Conservation (phyloP, 2,329 filamentous ascomycete species). For the Zymoseptoria ardabiliae region DNA sequence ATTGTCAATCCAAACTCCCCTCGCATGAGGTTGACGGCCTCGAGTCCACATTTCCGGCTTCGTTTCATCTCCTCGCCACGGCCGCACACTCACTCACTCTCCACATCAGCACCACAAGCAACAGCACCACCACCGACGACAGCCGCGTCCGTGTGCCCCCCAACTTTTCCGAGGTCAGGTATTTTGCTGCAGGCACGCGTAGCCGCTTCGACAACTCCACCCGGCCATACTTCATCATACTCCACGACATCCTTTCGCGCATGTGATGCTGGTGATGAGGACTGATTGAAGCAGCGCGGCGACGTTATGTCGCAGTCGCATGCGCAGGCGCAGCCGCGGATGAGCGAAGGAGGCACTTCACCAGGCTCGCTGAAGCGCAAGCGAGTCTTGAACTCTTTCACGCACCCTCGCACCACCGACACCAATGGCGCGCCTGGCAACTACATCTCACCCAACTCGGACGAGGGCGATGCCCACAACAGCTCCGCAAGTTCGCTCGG, state of each 20-base stretch:
- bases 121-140: neutral
- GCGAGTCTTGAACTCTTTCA: slow-evolving; percentile 5
- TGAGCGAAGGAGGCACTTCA: slow-evolving; percentile 16
- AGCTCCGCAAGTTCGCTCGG: slow-evolving; percentile 66
- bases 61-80: neutral
- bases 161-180: slow-evolving; percentile 6
- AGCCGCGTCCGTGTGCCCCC: neutral
- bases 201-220: neutral
- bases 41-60: neutral
- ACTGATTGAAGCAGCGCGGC: slow-evolving; percentile 14
- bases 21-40: neutral
- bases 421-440: slow-evolving; percentile 11
- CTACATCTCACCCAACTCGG: slow-evolving; percentile 26
- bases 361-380: slow-evolving; percentile 26
- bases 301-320: slow-evolving; percentile 26
- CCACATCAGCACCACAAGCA: neutral
- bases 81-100: neutral
- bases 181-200: slow-evolving; percentile 1
- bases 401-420: slow-evolving; percentile 1
- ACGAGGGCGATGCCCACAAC: slow-evolving; percentile 51
- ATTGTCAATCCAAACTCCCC: neutral
- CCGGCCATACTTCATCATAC: neutral
- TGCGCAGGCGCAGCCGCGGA: slow-evolving; percentile 17
- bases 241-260: neutral
- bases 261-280: slow-evolving; percentile 11